Percentiles rank a stretch among this genome's conserved stretches.
phyloP scores from a whole-genome alignment of 2,329 filamentous ascomycete species.

The Trichoderma harzianum region DNA sequence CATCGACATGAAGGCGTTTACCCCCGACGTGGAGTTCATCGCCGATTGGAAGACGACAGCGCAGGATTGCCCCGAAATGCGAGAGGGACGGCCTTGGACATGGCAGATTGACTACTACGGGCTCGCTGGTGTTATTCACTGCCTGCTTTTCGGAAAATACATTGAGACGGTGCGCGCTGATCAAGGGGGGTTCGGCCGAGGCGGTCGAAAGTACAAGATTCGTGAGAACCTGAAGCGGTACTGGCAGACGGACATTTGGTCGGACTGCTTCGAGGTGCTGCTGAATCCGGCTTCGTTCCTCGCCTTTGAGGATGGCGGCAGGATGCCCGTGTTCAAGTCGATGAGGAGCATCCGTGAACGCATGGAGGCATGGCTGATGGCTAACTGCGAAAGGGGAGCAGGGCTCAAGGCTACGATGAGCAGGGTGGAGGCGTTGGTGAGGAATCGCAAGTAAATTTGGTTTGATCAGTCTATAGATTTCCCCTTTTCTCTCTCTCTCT shows the following conservation, averaged over 20 bases:
- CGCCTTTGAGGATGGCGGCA: constrained; percentile 61
- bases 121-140: constrained; percentile 82
- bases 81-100: constrained; percentile 90
- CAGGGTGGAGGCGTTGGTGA: constrained; percentile 55
- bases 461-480: not conserved
- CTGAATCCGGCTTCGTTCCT: constrained; percentile 73
- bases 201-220: constrained; percentile 70
- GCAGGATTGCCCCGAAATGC: constrained; percentile 92
- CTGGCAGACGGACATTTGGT: constrained; percentile 94
- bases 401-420: constrained; percentile 67
- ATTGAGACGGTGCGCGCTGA: constrained; percentile 71
- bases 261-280: constrained; percentile 74
- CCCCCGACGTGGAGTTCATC: constrained; percentile 71
- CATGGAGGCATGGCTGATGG: constrained; percentile 83
- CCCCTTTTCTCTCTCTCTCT: not conserved
- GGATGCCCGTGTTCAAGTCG: constrained; percentile 69
- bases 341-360: constrained; percentile 66
- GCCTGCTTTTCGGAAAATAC: constrained; percentile 89
- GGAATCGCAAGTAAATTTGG: constrained; percentile 31
- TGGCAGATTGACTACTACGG: constrained; percentile 98
- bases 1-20: constrained; percentile 89
- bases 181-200: constrained; percentile 53
- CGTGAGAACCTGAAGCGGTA: constrained; percentile 86
- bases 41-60: constrained; percentile 90
- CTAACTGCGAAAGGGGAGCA: constrained; percentile 76